Percentiles rank a stretch among this genome's conserved stretches.
Conservation (phyloP, 306 rosid species). For the Sicyos edulis region DNA sequence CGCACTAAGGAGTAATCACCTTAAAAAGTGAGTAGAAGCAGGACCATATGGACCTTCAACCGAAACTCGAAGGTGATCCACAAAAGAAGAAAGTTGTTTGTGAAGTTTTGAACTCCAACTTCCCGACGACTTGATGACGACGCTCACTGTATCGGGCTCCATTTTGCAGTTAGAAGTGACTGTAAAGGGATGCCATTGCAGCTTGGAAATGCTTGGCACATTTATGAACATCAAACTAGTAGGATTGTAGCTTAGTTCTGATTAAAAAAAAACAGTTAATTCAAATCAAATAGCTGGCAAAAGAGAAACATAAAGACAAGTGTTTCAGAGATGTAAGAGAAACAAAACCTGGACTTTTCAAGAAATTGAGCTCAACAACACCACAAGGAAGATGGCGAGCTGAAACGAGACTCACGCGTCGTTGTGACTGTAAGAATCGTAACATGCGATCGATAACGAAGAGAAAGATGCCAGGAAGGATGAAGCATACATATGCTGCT, state of each 20-base stretch:
- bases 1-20: constrained; percentile 25
- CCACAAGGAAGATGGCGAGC: constrained; percentile 52
- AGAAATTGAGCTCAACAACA: constrained; percentile 51
- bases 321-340: neutral
- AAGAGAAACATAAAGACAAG: neutral
- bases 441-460: constrained; percentile 53
- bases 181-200: constrained; percentile 87
- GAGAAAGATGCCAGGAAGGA: constrained; percentile 63
- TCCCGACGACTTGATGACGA: constrained; percentile 46
- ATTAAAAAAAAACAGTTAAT: neutral
- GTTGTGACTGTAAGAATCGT: constrained; percentile 55
- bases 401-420: constrained; percentile 30
- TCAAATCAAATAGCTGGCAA: neutral
- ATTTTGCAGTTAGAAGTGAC: constrained; percentile 44
- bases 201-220: constrained; percentile 58
- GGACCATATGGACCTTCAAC: constrained; percentile 92
- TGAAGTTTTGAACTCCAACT: constrained; percentile 53
- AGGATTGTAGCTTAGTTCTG: constrained; percentile 55
- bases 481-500: constrained; percentile 37
- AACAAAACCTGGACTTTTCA: constrained; percentile 38
- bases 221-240: constrained; percentile 58
- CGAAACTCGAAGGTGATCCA: constrained; percentile 48
- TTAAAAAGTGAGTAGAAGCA: constrained; percentile 36
- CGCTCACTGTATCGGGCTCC: constrained; percentile 45
- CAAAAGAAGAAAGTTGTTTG: constrained; percentile 34